A percentile compares a stretch with the other conserved stretches of the same genome.
These are phyloP conservation scores for Stevia rebaudiana DNA, from an alignment of 140 eudicot genomes.

Conservation along the genomic window DNA sequence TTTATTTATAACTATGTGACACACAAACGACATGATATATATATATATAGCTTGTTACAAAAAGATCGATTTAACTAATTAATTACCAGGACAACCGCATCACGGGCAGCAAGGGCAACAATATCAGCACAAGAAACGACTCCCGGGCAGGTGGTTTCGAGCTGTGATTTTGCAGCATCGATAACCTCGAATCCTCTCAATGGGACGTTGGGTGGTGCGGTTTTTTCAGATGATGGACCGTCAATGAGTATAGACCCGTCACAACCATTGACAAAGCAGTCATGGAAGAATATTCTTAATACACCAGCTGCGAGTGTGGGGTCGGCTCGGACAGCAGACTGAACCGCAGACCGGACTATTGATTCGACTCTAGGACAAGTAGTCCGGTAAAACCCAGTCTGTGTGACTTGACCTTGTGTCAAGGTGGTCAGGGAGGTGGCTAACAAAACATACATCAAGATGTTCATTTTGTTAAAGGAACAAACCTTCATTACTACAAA, in stretches of 20 bases:
- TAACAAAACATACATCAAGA: slow-evolving; percentile 22
- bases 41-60: not conserved
- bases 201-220: slow-evolving; percentile 32
- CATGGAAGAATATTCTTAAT: slow-evolving; percentile 62
- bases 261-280: slow-evolving; percentile 65
- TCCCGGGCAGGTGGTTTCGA: slow-evolving; percentile 58
- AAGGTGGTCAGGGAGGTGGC: slow-evolving; percentile 25
- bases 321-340: slow-evolving; percentile 26
- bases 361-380: slow-evolving; percentile 53
- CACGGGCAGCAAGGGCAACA: slow-evolving; percentile 77
- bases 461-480: not conserved
- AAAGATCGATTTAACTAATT: no score
- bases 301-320: slow-evolving; percentile 52
- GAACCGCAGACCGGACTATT: slow-evolving; percentile 42
- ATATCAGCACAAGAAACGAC: slow-evolving; percentile 76
- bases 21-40: not conserved
- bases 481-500: slow-evolving; percentile 16
- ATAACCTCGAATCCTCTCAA: slow-evolving; percentile 65
- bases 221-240: slow-evolving; percentile 45
- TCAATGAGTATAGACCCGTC: slow-evolving; percentile 57
- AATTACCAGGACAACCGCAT: slow-evolving; percentile 53
- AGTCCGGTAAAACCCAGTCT: slow-evolving; percentile 39
- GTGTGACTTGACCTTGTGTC: slow-evolving; percentile 37
- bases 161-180: slow-evolving; percentile 55
- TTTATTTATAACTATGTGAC: not conserved